Base-by-base conservation (phyloP, 2,329 filamentous ascomycete genomes). In the Ceratocystis destructans region DNA sequence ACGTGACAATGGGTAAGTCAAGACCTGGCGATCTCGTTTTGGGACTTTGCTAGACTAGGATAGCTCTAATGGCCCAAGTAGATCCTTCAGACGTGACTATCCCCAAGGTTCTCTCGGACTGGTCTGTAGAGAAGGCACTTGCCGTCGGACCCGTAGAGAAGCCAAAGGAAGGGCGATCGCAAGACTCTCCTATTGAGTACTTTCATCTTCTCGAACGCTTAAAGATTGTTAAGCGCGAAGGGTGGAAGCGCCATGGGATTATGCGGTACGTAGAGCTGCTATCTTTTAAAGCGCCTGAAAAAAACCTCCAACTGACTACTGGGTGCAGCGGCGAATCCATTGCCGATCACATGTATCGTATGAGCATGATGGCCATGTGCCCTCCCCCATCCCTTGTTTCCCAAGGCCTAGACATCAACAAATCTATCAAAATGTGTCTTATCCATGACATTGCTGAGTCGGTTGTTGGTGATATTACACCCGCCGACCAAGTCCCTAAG, bases 311-410 rank as follows among this genome's bases (percentile, higher is more conserved):
- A 44, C 55, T 44, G 3, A 5, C 69, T 10, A 20, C 48, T 33
- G 25, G 17, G 6, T 31, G 20, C 46, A 85, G 82, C 67, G 88
- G 90, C 74, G 94, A 99, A 76, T 96, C 90, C 1, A 96, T 99
- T 73, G 83, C 90, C 65, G 94, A 99, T 78, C 94, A 99, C 82
- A 99, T 99, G 94, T 99, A 97, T 77, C 91, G 94, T 77, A 99
- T 99, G 94, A 90, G 91, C 64, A 84, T 99, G 71, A 90, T 99
- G 75, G 91, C 89, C 70, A 89, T 99, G 86, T 84, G 96, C 70
- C 92, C 90, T 1, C 93, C 94, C 1, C 80, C 88, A 0, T 78
- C 87, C 0, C 83, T 96, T 8, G 81, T 85, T 1, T 77, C 84
- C 0, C 82, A 64, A 37, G 67, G 82, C 45, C 80, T 97, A 72